These are phyloP conservation scores for Kokia cookei DNA, from an alignment of 441 rosid genomes.

Conservation along the genomic window DNA sequence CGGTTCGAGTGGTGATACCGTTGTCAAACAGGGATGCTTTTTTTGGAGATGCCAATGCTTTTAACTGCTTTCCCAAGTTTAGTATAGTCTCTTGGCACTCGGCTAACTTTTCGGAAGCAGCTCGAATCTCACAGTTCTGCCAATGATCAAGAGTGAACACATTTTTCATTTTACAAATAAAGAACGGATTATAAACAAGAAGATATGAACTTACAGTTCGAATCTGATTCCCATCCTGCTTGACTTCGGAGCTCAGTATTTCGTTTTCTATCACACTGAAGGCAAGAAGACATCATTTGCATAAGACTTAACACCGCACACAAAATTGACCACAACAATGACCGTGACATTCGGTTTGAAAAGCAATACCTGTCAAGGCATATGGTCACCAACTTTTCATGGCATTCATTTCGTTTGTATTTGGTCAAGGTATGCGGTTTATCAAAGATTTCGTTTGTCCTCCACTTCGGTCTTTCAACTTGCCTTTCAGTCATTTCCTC, in stretches of 20 bases:
- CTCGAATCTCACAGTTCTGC: constrained; percentile 79
- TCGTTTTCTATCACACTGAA: constrained; percentile 42
- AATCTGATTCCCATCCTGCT: constrained; percentile 45
- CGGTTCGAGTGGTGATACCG: constrained; percentile 23
- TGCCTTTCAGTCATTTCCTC: constrained; percentile 29
- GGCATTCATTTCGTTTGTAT: constrained; percentile 34
- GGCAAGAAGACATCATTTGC: constrained; percentile 13
- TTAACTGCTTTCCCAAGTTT: constrained; percentile 77
- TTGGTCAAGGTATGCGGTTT: constrained; percentile 29
- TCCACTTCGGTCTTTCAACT: constrained; percentile 30
- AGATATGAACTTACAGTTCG: constrained; percentile 52
- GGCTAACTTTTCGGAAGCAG: constrained; percentile 87
- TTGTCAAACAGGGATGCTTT: constrained; percentile 48
- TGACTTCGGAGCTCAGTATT: constrained; percentile 20
- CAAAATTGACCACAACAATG: not conserved
- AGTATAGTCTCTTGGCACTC: constrained; percentile 91
- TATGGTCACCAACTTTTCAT: constrained; percentile 38
- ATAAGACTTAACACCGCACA: constrained; percentile 12
- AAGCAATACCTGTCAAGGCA: constrained; percentile 44
- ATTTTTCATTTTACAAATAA: not conserved
- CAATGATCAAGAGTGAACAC: constrained; percentile 2
- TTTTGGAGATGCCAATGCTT: constrained; percentile 62
- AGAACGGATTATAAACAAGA: not conserved
- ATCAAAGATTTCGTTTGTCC: constrained; percentile 32
- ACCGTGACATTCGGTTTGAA: not conserved